Percentiles rank a stretch among this genome's conserved stretches.
These are phyloP conservation scores for Talaromyces sp. DNA, from an alignment of 2,329 filamentous ascomycete species.

Conservation along the genomic window DNA sequence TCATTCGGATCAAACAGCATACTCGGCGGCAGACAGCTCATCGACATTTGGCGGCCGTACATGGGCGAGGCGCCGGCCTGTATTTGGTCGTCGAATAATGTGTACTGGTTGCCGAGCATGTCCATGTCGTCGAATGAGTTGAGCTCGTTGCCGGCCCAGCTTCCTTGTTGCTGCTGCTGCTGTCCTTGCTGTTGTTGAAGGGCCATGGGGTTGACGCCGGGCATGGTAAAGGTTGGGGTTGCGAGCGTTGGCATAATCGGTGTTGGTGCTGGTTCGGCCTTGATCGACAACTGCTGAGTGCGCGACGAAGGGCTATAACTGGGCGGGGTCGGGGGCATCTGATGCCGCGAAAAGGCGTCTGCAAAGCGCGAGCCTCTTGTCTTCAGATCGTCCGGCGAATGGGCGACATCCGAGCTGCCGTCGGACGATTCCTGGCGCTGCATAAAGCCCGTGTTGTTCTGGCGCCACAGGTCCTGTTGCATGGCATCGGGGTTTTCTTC, in stretches of 20 bases:
- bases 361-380: constrained; percentile 7
- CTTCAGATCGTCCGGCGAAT: constrained; percentile 31
- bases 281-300: constrained; percentile 22
- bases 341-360: constrained; percentile 15
- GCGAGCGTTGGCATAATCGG: not conserved
- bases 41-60: constrained; percentile 30
- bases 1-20: constrained; percentile 29
- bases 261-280: constrained; percentile 17
- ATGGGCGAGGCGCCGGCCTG: constrained; percentile 17
- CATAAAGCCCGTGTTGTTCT: constrained; percentile 45
- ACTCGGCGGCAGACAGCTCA: constrained; percentile 28
- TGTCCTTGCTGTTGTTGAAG: constrained; percentile 24
- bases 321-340: constrained; percentile 37
- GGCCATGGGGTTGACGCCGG: constrained; percentile 32
- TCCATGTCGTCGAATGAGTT: constrained; percentile 10
- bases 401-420: constrained; percentile 53
- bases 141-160: not conserved
- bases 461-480: constrained; percentile 51
- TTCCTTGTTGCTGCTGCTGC: constrained; percentile 17
- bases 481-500: constrained; percentile 54
- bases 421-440: constrained; percentile 52
- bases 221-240: constrained; percentile 18
- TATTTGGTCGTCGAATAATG: constrained; percentile 27
- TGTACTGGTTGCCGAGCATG: constrained; percentile 8
- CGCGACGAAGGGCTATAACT: constrained; percentile 32